Conservation (phyloP, 2,329 filamentous ascomycete species). For the Neonectria coccinea region DNA sequence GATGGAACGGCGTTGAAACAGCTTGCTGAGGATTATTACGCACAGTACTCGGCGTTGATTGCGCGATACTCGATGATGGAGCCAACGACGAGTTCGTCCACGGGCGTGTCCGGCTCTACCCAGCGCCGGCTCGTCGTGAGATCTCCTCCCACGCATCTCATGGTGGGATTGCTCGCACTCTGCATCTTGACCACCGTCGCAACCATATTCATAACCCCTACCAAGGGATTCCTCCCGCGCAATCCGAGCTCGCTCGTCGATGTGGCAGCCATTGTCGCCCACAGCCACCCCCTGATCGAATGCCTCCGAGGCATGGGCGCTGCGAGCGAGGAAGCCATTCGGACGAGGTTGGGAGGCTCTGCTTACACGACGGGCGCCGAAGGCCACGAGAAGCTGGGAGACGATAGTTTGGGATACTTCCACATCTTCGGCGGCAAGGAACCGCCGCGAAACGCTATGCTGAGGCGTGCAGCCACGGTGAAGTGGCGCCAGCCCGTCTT, state of each 20-base stretch:
- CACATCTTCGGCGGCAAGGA: constrained; percentile 44
- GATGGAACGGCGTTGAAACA: constrained; percentile 40
- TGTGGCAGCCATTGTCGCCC: constrained; percentile 51
- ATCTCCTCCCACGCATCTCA: constrained; percentile 47
- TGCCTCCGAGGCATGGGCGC: constrained; percentile 51
- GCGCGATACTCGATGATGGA: constrained; percentile 48
- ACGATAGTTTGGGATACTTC: constrained; percentile 40
- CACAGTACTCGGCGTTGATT: constrained; percentile 51
- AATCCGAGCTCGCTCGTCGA: constrained; percentile 51
- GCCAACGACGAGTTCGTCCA: constrained; percentile 29
- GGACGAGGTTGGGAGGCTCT: constrained; percentile 43
- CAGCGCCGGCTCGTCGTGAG: constrained; percentile 49
- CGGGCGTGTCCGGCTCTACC: constrained; percentile 42
- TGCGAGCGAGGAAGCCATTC: constrained; percentile 44
- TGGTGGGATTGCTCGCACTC: constrained; percentile 46
- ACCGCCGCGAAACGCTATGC: constrained; percentile 28
- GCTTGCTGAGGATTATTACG: constrained; percentile 49
- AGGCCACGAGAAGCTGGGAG: constrained; percentile 49
- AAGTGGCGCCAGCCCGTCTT: constrained; percentile 48
- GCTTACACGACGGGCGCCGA: constrained; percentile 52
- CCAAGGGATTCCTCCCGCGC: constrained; percentile 51
- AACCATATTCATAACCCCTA: constrained; percentile 42
- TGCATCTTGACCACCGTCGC: constrained; percentile 41
- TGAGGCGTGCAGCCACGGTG: constrained; percentile 38
- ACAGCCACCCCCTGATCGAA: constrained; percentile 52